Conservation (phyloP, 176 grass and related monocot genomes). For the Saccharum officinarum region DNA sequence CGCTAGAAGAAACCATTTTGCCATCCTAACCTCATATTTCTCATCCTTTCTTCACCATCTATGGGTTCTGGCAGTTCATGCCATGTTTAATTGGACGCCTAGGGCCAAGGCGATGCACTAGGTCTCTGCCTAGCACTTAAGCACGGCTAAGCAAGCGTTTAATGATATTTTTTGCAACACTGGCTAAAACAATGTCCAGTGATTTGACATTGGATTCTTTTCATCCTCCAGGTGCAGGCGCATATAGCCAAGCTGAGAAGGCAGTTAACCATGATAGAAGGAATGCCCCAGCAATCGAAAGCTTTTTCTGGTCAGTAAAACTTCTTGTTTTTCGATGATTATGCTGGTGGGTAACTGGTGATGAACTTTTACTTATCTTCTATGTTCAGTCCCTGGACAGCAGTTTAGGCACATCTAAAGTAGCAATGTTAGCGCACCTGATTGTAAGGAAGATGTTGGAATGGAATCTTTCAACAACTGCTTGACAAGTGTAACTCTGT, state of each 20-base stretch:
- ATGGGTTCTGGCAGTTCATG: too few species aligned
- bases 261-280: slow-evolving; percentile 89
- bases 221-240: slow-evolving; percentile 68
- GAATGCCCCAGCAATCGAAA: slow-evolving; percentile 70
- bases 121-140: too few species aligned
- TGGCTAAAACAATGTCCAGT: background rate
- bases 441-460: slow-evolving; percentile 34
- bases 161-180: too few species aligned
- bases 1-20: too few species aligned
- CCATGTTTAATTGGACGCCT: too few species aligned
- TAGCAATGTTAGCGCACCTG: background rate
- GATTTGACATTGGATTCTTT: slow-evolving; percentile 19
- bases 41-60: too few species aligned
- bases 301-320: slow-evolving; percentile 66
- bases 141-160: too few species aligned
- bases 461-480: slow-evolving; percentile 23
- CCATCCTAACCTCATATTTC: too few species aligned
- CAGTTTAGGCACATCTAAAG: slow-evolving; percentile 49
- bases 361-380: slow-evolving; percentile 11
- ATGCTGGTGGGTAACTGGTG: background rate
- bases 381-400: slow-evolving; percentile 45
- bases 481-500: slow-evolving; percentile 26
- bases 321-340: slow-evolving; percentile 14
- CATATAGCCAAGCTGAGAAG: slow-evolving; percentile 94
- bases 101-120: too few species aligned